These are phyloP conservation scores for Nidularia pulvinata DNA, from an alignment of 768 basidiomycete species.

Conservation along the genomic window DNA sequence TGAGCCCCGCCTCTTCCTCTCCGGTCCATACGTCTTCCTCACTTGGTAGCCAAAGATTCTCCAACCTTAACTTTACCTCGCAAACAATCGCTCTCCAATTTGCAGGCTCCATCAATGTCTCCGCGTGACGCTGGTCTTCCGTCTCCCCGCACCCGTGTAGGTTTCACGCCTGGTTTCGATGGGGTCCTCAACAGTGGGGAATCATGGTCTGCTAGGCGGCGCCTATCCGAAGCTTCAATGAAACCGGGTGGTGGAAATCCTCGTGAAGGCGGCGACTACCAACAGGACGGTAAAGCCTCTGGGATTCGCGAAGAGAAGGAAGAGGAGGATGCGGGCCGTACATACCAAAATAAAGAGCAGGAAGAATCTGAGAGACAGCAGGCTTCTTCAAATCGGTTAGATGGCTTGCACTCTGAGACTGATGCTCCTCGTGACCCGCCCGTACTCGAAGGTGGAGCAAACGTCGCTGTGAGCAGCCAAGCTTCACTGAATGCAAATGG, in stretches of 20 bases:
- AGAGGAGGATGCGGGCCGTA: slow-evolving; percentile 19
- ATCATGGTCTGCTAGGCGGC: slow-evolving; percentile 66
- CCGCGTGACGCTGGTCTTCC: slow-evolving; percentile 60
- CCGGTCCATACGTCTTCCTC: slow-evolving; percentile 9
- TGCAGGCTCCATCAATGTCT: slow-evolving; percentile 51
- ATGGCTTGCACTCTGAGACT: not conserved
- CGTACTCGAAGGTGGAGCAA: not conserved
- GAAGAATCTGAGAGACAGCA: too few species aligned
- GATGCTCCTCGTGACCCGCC: not conserved
- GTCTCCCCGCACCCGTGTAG: slow-evolving; percentile 68
- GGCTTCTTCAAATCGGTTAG: too few species aligned
- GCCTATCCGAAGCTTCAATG: slow-evolving; percentile 53
- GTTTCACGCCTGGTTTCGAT: slow-evolving; percentile 64
- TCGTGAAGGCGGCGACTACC: slow-evolving; percentile 37
- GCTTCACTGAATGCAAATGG: not conserved
- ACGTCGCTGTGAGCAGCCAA: not conserved
- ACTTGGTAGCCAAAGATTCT: slow-evolving; percentile 65
- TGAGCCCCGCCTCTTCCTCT: slow-evolving; percentile 26
- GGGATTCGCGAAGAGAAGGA: slow-evolving; percentile 68
- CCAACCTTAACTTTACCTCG: slow-evolving; percentile 53
- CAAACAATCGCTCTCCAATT: slow-evolving; percentile 67
- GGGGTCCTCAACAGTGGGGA: slow-evolving; percentile 71
- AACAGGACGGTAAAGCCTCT: slow-evolving; percentile 34
- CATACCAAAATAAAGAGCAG: slow-evolving; percentile 5
- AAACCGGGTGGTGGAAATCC: slow-evolving; percentile 36